phyloP scores from a whole-genome alignment of 345 rosid species.

The Gynandropsis gynandra region DNA sequence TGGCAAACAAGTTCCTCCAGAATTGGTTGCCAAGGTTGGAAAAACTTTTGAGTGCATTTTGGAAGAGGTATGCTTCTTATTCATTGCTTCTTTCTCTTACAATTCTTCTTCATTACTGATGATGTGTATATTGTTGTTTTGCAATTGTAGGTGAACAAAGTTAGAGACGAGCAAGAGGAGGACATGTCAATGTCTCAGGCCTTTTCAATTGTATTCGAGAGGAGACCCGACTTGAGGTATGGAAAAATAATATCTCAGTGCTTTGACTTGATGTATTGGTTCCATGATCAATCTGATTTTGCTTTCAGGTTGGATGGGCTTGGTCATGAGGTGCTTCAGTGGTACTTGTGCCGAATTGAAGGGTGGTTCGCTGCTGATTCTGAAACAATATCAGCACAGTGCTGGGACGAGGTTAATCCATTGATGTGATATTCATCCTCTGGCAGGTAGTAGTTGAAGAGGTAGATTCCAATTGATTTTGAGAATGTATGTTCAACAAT shows the following conservation, averaged over 20 bases:
- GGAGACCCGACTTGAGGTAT: conserved; percentile 74
- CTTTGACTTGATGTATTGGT: conserved; percentile 3
- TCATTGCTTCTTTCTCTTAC: not conserved
- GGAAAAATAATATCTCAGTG: conserved; percentile 3
- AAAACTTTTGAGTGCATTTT: conserved; percentile 70
- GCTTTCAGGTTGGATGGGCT: conserved; percentile 66
- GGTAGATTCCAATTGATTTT: conserved; percentile 3
- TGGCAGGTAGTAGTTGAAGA: conserved; percentile 2
- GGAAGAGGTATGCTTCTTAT: conserved; percentile 48
- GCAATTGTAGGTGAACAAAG: conserved; percentile 59
- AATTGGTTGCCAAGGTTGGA: conserved; percentile 71
- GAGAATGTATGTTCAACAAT: conserved; percentile 3
- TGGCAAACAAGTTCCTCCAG: conserved; percentile 82
- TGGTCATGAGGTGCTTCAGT: conserved; percentile 75
- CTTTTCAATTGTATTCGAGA: conserved; percentile 64
- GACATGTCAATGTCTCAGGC: conserved; percentile 78
- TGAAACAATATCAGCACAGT: conserved; percentile 74
- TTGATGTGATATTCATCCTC: no score
- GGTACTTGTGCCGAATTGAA: conserved; percentile 98
- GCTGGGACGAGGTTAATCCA: conserved; percentile 71
- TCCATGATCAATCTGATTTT: conserved; percentile 6
- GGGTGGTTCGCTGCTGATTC: conserved; percentile 99
- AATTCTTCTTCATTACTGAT: not conserved
- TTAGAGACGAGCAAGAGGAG: conserved; percentile 55
- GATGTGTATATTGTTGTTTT: conserved; percentile 20